Percentiles rank a stretch among this genome's conserved stretches.
These are phyloP conservation scores for Saprolegnia diclina DNA, from an alignment of 352 stramenopile species.

Conservation along the genomic window DNA sequence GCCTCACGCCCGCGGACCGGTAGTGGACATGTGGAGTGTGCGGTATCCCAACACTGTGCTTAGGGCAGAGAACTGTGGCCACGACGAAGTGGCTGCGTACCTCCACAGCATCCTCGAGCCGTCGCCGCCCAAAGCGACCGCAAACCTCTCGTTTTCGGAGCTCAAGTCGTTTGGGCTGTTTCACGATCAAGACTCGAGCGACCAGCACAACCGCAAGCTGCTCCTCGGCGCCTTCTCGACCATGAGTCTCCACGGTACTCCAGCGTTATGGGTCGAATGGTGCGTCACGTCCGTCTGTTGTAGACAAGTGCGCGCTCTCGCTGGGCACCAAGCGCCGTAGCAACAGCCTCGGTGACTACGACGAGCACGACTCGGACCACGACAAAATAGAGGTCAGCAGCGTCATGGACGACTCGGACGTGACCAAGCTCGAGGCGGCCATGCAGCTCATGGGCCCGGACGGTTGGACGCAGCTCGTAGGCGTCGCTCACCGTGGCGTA, in stretches of 20 bases:
- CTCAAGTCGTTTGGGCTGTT: not conserved
- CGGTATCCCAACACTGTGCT: not conserved
- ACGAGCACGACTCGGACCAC: conserved; percentile 40
- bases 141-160: conserved; percentile 12
- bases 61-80: conserved; percentile 62
- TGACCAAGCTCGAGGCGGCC: conserved; percentile 63
- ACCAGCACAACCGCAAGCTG: conserved; percentile 79
- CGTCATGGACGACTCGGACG: conserved; percentile 77
- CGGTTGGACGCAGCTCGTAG: not conserved
- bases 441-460: conserved; percentile 85
- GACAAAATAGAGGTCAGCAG: conserved; percentile 70
- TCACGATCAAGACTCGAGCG: conserved; percentile 42
- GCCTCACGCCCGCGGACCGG: conserved; percentile 62
- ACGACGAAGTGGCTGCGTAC: conserved; percentile 41
- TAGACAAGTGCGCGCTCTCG: conserved; percentile 77
- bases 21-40: not conserved
- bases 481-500: not conserved
- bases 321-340: conserved; percentile 68
- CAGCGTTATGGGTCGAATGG: not conserved
- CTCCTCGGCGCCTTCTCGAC: conserved; percentile 78
- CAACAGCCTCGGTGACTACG: conserved; percentile 49
- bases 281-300: not conserved
- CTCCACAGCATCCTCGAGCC: conserved; percentile 31
- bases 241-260: conserved; percentile 64
- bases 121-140: conserved; percentile 4